phyloP scores from a whole-genome alignment of 83 land plant genomes.

The Larix sibirica region DNA sequence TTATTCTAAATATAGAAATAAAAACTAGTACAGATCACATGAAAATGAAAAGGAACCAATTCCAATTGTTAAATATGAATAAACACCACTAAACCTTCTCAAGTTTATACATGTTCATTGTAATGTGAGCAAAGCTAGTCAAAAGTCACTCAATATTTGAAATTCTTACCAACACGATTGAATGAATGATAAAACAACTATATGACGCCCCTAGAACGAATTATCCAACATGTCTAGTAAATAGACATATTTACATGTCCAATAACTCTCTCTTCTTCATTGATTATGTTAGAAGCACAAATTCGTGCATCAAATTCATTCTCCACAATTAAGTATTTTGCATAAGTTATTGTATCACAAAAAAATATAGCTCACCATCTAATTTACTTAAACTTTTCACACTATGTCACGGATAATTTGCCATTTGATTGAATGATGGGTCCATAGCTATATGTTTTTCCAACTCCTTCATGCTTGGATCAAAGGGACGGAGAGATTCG shows the following conservation, averaged over 20 bases:
- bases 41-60: too few relatives aligned
- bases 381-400: too few relatives aligned
- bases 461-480: too few relatives aligned
- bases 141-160: constrained; percentile 34
- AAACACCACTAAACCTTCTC: neutral
- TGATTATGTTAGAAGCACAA: constrained; percentile 15
- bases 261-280: constrained; percentile 35
- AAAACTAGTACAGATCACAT: too few relatives aligned
- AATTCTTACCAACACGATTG: constrained; percentile 32
- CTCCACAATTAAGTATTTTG: neutral
- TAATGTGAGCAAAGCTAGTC: constrained; percentile 31
- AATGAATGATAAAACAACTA: constrained; percentile 23
- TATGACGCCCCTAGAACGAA: constrained; percentile 25
- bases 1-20: too few relatives aligned
- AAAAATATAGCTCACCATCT: too few relatives aligned
- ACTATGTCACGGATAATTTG: too few relatives aligned
- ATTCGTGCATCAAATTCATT: neutral
- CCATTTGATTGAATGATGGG: too few relatives aligned
- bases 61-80: too few relatives aligned
- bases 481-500: too few relatives aligned
- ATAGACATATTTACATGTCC: constrained; percentile 31
- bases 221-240: constrained; percentile 30
- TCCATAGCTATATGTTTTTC: too few relatives aligned
- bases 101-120: constrained; percentile 12
- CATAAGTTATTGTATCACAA: too few relatives aligned